A percentile compares a stretch with the other conserved stretches of the same genome.
Evolutionary conservation across 805 yeast genomes (phyloP).

Genomic region (Huiozyma naganishii): DNA sequence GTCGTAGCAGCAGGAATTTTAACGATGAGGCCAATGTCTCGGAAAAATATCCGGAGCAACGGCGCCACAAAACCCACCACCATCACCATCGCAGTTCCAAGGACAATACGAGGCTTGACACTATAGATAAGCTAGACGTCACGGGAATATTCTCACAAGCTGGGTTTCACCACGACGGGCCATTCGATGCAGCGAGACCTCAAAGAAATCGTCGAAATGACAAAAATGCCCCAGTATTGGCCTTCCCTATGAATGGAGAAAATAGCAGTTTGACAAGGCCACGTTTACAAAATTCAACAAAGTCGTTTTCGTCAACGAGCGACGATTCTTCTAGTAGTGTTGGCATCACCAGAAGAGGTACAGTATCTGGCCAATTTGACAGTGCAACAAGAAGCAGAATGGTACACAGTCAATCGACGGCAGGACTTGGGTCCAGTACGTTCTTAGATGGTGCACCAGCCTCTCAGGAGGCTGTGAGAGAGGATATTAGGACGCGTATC

Average conservation of each 20-base stretch:
- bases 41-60: too few relatives aligned
- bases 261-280: slow-evolving; percentile 42
- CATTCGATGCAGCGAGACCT: slow-evolving; percentile 97
- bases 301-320: not conserved
- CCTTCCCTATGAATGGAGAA: slow-evolving; percentile 93
- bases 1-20: too few relatives aligned
- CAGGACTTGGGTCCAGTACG: slow-evolving; percentile 85
- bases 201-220: slow-evolving; percentile 66
- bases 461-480: slow-evolving; percentile 34
- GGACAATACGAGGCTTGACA: slow-evolving; percentile 41
- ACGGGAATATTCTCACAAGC: slow-evolving; percentile 89
- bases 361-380: slow-evolving; percentile 55
- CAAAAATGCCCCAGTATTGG: slow-evolving; percentile 82
- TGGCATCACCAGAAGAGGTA: slow-evolving; percentile 33
- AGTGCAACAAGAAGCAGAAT: slow-evolving; percentile 46
- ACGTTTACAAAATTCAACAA: not conserved
- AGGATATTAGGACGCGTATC: slow-evolving; percentile 28
- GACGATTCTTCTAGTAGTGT: slow-evolving; percentile 33
- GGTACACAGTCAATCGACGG: slow-evolving; percentile 74
- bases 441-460: slow-evolving; percentile 97
- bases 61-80: not conserved
- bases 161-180: slow-evolving; percentile 97
- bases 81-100: not conserved
- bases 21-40: too few relatives aligned
- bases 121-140: slow-evolving; percentile 88